Base-by-base conservation (phyloP, 108 stramenopile species). In the Schizochytrium sp. region DNA sequence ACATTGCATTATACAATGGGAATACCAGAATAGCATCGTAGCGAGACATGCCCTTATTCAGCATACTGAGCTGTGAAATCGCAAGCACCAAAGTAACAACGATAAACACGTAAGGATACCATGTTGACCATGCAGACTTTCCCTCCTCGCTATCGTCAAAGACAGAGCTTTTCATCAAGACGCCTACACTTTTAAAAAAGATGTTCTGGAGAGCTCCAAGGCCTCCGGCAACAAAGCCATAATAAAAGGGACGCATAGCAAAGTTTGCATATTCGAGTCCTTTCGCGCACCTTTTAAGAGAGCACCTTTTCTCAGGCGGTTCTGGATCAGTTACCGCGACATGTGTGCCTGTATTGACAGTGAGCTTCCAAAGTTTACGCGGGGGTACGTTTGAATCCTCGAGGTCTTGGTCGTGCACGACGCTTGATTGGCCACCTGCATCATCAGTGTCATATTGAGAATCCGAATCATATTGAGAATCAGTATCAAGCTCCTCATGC, bases 91-190 rank as follows among this genome's bases (percentile, higher is more conserved):
- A 5, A 17, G 76, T 83, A n/a, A 40, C 50, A 83, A 83, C 12
- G 55, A 83, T 83, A 28, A 83, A 83, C 5, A 83, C 50, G 53
- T 83, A 83, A 1, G 76, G 76, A 53, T 83, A 83, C 53, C 76
- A 49, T 13, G 50, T 83, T 5, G 8, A 38, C 76, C 76, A 83
- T 38, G 76, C 76, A 40, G 38, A 55, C 0, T 83, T n/a, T 47
- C 76, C 76, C 28, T 69, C 64, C 15, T 69, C 64, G 5, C 15
- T 69, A n/a, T 28, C 76, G 2, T 83, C 76, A 28, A 83, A 83
- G 0, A 83, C 76, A 40, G 45, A 13, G 28, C 50, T 40, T 3
- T 83, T 83, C 76, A 83, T 83, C 1, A 83, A 53, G 50, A 83
- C 76, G 53, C 76, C 76, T 5, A 83, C 76, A 28, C 28, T 40